phyloP scores from a whole-genome alignment of 2,329 filamentous ascomycete species.

The Aureobasidium zeae region DNA sequence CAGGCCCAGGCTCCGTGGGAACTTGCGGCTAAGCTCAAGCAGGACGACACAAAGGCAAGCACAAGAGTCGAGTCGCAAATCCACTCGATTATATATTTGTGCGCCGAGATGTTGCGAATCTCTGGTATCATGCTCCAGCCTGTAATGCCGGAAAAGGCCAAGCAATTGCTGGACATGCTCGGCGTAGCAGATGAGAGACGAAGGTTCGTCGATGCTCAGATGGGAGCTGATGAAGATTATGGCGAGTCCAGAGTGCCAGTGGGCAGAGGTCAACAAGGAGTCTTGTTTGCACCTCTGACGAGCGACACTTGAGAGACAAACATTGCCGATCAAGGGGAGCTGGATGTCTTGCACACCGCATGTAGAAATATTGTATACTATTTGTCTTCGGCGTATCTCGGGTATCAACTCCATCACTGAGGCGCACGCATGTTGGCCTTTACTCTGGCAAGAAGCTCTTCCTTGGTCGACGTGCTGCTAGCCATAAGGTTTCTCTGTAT shows the following conservation, averaged over 20 bases:
- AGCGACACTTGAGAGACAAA: conserved; percentile 20
- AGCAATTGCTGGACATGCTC: conserved; percentile 63
- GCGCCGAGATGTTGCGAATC: conserved; percentile 68
- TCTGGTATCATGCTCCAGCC: conserved; percentile 79
- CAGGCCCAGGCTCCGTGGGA: conserved; percentile 59
- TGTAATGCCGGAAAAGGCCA: conserved; percentile 74
- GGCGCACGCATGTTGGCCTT: conserved; percentile 55
- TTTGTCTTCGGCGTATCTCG: no score
- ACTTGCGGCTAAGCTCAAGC: conserved; percentile 9
- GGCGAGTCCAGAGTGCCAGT: conserved; percentile 42
- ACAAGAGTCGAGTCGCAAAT: conserved; percentile 33
- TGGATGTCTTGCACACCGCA: no score
- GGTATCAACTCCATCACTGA: background rate
- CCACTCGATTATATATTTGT: conserved; percentile 57
- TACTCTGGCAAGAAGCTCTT: conserved; percentile 58
- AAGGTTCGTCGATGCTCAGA: conserved; percentile 28
- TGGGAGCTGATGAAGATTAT: conserved; percentile 52
- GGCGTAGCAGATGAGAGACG: conserved; percentile 58
- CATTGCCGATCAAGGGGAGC: no score
- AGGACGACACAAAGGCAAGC: background rate
- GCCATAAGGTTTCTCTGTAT: conserved; percentile 55
- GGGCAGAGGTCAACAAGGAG: conserved; percentile 36
- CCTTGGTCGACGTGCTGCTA: conserved; percentile 48
- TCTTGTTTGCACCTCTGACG: conserved; percentile 43
- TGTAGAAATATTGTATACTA: no score